Evolutionary conservation across 2,329 filamentous ascomycete species (phyloP), one percentile per base, ranked within the genome.

Genomic region (Fusarium redolens): DNA sequence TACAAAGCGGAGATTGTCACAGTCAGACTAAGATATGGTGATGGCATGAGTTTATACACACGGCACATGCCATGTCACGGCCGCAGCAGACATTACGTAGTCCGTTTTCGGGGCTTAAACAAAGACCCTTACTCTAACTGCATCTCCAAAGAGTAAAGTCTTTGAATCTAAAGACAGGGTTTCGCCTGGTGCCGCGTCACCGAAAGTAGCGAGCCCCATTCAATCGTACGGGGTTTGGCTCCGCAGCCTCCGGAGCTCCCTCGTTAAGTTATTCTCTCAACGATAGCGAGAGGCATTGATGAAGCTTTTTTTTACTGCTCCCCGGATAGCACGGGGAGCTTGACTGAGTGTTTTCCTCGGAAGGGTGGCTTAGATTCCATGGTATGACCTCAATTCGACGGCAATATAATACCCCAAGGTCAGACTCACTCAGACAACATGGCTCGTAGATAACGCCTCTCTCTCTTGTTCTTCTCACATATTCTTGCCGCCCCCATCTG

Each of bases 171-270:
- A 25, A 52, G 54, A 45, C 40, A 43, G 30, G 57, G 55, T 58
- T 68, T 65, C 52, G 68, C 65, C 58, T 40, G 47, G 50, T 69
- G 69, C 69, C 69, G 69, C 69, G 69, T 72, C 69, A 72, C 69
- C 69, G 54, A 72, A 37, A 71, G 54, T 61, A 71, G 63, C 43
- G 43, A 64, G 59, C 43, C 45, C 65, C 60, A 38, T 43, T 48
- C 41, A 58, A 69, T 56, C 48, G 44, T 56, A 69, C 48, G 65
- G 67, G 60, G 65, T 31, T 50, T 54, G 50, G 52, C 47, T 69
- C 67, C 67, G 67, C 38, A 65, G 50, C 38, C 65, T 69, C 65
- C 67, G 65, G 66, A 30, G 50, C 37, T 51, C 28, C 20, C 35
- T 41, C 47, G 35, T 22, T 41, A 43, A 37, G 35, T 28, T 47